Conservation (phyloP, 2,329 filamentous ascomycete genomes). For the Trichoderma atroviride region DNA sequence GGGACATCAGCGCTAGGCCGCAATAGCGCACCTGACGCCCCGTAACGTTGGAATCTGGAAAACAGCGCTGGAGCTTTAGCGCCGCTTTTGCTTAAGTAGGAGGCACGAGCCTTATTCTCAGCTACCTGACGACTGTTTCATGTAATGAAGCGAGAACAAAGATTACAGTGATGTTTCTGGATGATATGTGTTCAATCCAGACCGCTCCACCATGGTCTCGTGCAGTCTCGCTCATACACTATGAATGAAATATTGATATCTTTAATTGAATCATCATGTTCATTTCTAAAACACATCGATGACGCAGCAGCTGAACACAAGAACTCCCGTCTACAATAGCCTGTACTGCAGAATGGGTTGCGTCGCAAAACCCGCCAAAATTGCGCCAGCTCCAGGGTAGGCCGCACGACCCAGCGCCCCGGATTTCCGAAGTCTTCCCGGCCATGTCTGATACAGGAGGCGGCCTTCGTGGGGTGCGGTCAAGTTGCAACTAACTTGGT, state of each 20-base stretch:
- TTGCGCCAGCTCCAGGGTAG: background rate
- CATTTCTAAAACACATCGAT: background rate
- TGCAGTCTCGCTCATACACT: background rate
- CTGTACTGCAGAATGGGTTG: background rate
- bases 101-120: background rate
- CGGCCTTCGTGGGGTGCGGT: conserved; percentile 25
- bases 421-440: conserved; percentile 10
- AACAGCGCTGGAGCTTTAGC: background rate
- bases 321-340: background rate
- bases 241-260: background rate
- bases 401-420: background rate
- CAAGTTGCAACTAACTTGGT: conserved; percentile 21
- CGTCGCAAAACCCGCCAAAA: background rate
- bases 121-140: background rate
- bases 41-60: background rate
- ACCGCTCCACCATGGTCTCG: background rate
- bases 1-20: conserved; percentile 1
- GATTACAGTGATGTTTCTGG: background rate
- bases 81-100: background rate
- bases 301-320: background rate
- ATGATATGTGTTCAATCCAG: background rate
- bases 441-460: conserved; percentile 24
- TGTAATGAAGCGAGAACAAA: background rate
- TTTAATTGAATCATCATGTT: background rate
- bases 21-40: background rate